phyloP scores from a whole-genome alignment of 2,329 filamentous ascomycete genomes.

The Aureobasidium leucospermi region DNA sequence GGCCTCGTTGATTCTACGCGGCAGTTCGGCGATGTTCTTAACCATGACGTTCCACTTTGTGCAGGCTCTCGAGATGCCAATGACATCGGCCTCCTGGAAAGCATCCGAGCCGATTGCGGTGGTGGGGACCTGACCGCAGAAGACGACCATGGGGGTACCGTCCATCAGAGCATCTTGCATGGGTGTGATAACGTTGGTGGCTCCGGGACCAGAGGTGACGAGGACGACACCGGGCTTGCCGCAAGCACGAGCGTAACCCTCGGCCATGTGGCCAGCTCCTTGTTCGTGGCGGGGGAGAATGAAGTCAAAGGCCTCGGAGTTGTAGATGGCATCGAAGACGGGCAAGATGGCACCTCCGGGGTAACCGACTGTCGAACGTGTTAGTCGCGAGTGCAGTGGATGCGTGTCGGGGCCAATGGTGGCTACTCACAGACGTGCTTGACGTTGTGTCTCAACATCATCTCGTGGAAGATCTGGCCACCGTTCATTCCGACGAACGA shows the following conservation, averaged over 20 bases:
- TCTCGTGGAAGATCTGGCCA: conserved; percentile 96
- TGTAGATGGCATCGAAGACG: conserved; percentile 98
- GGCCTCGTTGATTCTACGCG: conserved; percentile 90
- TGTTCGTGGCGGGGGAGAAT: conserved; percentile 94
- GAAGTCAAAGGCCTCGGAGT: conserved; percentile 94
- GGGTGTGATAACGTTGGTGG: conserved; percentile 92
- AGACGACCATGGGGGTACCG: conserved; percentile 92
- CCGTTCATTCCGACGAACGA: conserved; percentile 87
- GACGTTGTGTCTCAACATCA: conserved; percentile 90
- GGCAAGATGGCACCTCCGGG: conserved; percentile 93
- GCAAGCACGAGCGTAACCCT: conserved; percentile 89
- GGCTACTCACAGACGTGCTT: conserved; percentile 81
- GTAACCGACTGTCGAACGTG: conserved; percentile 49
- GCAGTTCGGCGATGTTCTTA: conserved; percentile 87
- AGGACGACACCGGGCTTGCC: conserved; percentile 93
- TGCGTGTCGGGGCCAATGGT: neutral
- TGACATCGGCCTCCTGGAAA: conserved; percentile 92
- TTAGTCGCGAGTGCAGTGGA: neutral
- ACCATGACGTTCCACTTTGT: conserved; percentile 99
- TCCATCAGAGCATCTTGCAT: conserved; percentile 95
- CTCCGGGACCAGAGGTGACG: conserved; percentile 92
- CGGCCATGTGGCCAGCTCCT: conserved; percentile 96
- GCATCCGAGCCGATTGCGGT: conserved; percentile 87
- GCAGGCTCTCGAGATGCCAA: conserved; percentile 89
- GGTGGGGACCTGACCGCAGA: conserved; percentile 87